phyloP scores from a whole-genome alignment of 163 green algal species.

The Chlamydomonas reinhardtii region DNA sequence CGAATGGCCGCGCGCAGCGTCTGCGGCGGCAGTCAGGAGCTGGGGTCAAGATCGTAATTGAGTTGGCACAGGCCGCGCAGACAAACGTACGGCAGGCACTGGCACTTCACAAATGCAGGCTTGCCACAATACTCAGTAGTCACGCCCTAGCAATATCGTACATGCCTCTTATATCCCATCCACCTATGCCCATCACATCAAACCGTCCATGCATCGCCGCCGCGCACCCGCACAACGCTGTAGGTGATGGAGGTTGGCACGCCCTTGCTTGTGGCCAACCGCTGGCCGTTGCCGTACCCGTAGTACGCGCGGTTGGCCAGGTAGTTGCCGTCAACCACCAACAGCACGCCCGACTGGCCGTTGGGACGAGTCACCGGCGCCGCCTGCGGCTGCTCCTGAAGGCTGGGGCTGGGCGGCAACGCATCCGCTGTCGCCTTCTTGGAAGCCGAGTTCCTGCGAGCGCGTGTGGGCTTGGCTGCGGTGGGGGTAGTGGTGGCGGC shows the following conservation, averaged over 20 bases:
- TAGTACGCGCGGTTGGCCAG: slow-evolving; percentile 36
- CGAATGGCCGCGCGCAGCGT: slow-evolving; percentile 3
- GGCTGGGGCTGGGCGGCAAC: not conserved
- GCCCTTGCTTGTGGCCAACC: not conserved
- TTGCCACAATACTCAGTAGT: no score
- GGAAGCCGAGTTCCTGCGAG: no score
- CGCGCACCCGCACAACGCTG: slow-evolving; percentile 13
- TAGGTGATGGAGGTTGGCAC: slow-evolving; percentile 36
- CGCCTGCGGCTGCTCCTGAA: no score
- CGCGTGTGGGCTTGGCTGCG: no score
- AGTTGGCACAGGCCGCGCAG: not conserved
- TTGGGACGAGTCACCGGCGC: not conserved
- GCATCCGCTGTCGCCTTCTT: not conserved
- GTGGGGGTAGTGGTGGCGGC: no score
- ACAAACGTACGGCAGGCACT: no score
- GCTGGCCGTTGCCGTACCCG: slow-evolving; percentile 3
- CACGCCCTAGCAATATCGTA: no score
- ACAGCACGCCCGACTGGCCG: not conserved
- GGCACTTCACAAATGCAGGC: no score
- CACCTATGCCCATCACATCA: no score
- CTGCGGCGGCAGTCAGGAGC: not conserved
- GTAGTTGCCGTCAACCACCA: slow-evolving; percentile 45
- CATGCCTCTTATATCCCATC: no score
- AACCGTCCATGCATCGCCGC: no score
- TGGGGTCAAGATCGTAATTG: not conserved